Evolutionary conservation across 2,329 filamentous ascomycete genomes (phyloP), one percentile per base, ranked within the genome.

Genomic region (Phyllosticta capitalensis): DNA sequence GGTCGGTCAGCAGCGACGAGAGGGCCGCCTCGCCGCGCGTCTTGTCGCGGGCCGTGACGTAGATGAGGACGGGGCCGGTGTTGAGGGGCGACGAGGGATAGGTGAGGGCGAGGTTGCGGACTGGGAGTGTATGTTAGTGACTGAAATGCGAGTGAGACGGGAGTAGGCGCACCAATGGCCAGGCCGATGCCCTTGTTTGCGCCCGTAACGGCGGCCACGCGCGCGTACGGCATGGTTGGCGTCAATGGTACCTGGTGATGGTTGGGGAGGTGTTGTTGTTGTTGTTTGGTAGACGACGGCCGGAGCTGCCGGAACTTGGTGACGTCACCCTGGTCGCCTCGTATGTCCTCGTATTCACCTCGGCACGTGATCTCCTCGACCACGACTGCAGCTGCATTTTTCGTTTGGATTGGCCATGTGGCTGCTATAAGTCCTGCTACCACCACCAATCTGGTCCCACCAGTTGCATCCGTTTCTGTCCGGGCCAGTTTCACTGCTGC

Each of bases 141-240:
- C 10, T 26, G 5, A n/a, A 30, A 22, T 33, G 30, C n/a, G n/a
- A 49, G 54, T 20, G 50, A 17, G 10, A 50, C 45, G 19, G 14
- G 52, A 24, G 19, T 3, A 21, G n/a, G 3, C 55, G n/a, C 68
- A 75, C 74, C 74, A 63, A 79, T 77, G 19, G 77, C 76, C 7
- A 79, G 69, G 21, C 77, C 77, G 60, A 81, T 76, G 57, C 76
- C 79, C 66, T 80, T 81, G 68, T 82, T 82, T 17, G 78, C 79
- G 55, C 80, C 80, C 0, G 80, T 82, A 0, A 82, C 80, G 61
- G 78, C 75, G 55, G 77, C 80, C n/a, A 81, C 67, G 61, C 76
- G 66, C 58, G 57, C 66, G 58, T 70, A 70, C 24, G 69, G 63
- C 67, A 71, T 71, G 33, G n/a, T n/a, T n/a, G n/a, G n/a, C n/a